A percentile compares a stretch with the other conserved stretches of the same genome.
These are phyloP conservation scores for Thelonectria rubi DNA, from an alignment of 2,329 filamentous ascomycete species.

Conservation along the genomic window DNA sequence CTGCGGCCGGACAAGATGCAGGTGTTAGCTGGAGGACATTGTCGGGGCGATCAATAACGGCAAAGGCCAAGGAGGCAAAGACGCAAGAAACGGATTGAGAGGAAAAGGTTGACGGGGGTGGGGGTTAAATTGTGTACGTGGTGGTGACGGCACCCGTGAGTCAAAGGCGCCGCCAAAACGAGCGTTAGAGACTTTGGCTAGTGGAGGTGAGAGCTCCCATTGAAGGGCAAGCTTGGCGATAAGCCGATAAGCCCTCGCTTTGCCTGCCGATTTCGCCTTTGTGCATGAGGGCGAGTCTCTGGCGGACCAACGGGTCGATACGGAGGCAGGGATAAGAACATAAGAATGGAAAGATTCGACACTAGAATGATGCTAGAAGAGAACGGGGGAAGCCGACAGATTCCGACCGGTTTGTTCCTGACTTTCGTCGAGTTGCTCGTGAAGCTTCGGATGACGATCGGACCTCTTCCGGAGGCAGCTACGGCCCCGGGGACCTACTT, in stretches of 20 bases:
- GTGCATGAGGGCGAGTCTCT: not conserved
- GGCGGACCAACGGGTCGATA: conserved; percentile 18
- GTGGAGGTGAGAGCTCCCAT: conserved; percentile 11
- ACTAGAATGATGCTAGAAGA: conserved; percentile 3
- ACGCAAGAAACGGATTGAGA: not conserved
- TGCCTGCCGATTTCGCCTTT: conserved; percentile 36
- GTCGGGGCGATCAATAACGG: conserved; percentile 4
- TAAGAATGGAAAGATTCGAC: not conserved
- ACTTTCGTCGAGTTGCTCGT: not conserved
- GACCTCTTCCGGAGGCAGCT: not conserved
- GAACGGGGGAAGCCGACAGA: too few relatives aligned
- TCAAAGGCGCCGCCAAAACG: conserved; percentile 23
- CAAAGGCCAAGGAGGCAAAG: not conserved
- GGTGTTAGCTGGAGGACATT: conserved; percentile 39
- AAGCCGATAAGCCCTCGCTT: conserved; percentile 40
- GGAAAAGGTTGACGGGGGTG: conserved; percentile 4
- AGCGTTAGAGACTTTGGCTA: conserved; percentile 28
- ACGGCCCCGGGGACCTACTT: too few relatives aligned
- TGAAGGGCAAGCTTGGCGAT: conserved; percentile 32
- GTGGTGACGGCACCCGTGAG: conserved; percentile 25
- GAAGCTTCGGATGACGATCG: not conserved
- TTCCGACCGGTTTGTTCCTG: not conserved
- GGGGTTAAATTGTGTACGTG: conserved; percentile 11
- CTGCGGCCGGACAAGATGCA: conserved; percentile 33
- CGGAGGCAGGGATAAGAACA: not conserved